phyloP scores from a whole-genome alignment of 352 stramenopile species.

The Hyaloperonospora brassicae region DNA sequence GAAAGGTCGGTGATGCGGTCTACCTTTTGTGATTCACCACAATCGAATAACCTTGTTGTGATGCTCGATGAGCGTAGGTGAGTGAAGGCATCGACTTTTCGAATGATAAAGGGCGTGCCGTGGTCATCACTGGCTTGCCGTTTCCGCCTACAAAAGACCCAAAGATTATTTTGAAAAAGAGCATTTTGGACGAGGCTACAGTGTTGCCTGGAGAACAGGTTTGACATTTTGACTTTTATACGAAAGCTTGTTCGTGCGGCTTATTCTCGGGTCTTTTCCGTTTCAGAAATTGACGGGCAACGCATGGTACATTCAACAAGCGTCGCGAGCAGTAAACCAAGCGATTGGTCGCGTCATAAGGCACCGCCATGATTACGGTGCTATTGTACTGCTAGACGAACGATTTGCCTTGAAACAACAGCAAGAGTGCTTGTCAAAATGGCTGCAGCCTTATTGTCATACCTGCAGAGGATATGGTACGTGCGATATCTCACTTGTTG shows the following conservation, averaged over 20 bases:
- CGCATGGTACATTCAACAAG: conserved; percentile 99
- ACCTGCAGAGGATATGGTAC: conserved; percentile 61
- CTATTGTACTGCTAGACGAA: conserved; percentile 96
- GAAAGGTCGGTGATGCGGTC: conserved; percentile 72
- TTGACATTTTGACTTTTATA: conserved; percentile 1
- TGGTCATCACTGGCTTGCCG: conserved; percentile 98
- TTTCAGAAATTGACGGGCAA: conserved; percentile 87
- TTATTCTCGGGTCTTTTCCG: conserved; percentile 4
- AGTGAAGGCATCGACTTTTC: conserved; percentile 98
- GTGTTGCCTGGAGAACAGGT: conserved; percentile 59
- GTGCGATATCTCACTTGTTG: not conserved
- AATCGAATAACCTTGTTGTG: conserved; percentile 1
- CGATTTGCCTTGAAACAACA: conserved; percentile 90
- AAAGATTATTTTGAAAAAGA: conserved; percentile 96
- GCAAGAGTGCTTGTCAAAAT: conserved; percentile 91
- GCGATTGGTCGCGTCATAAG: conserved; percentile 98
- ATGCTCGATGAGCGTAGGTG: conserved; percentile 50
- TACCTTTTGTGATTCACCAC: not conserved
- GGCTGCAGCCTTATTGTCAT: conserved; percentile 84
- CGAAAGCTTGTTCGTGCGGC: not conserved
- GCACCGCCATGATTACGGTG: conserved; percentile 96
- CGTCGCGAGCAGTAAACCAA: conserved; percentile 97
- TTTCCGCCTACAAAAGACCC: conserved; percentile 96
- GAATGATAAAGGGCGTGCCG: conserved; percentile 94
- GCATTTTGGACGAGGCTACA: conserved; percentile 88